Percentiles rank a stretch among this genome's conserved stretches.
phyloP scores from a whole-genome alignment of 108 stramenopile genomes.

The Fistulifera solaris region DNA sequence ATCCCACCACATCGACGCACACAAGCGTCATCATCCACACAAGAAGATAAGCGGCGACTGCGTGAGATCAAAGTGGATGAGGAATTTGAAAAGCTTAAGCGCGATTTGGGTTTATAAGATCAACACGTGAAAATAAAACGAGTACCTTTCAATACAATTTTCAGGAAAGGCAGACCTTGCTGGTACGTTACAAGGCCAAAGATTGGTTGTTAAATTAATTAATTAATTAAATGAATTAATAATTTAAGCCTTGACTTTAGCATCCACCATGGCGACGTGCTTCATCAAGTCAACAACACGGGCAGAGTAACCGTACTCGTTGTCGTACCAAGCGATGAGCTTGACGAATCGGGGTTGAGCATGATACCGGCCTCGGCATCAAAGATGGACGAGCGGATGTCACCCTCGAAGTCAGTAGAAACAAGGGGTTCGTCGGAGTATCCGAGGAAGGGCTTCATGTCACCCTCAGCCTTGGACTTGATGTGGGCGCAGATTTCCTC shows the following conservation, averaged over 20 bases:
- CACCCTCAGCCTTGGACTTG: constrained; percentile 84
- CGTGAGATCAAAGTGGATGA: constrained; percentile 80
- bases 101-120: constrained; percentile 62
- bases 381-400: constrained; percentile 95
- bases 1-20: constrained; percentile 74
- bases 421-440: constrained; percentile 98
- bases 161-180: background rate
- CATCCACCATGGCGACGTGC: constrained; percentile 87
- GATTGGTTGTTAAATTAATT: no score
- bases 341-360: constrained; percentile 93
- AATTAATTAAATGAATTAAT: no score
- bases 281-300: constrained; percentile 95
- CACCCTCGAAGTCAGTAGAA: constrained; percentile 93
- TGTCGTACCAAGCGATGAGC: constrained; percentile 97
- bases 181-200: no score
- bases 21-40: constrained; percentile 17
- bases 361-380: constrained; percentile 98
- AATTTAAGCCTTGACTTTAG: constrained; percentile 71
- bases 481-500: constrained; percentile 96
- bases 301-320: constrained; percentile 93
- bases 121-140: constrained; percentile 1
- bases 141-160: background rate
- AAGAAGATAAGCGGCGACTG: constrained; percentile 52
- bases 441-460: constrained; percentile 98
- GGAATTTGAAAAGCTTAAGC: constrained; percentile 79